Base-by-base conservation (phyloP, 305 asterid species). In the Solanum aculeatissimum region DNA sequence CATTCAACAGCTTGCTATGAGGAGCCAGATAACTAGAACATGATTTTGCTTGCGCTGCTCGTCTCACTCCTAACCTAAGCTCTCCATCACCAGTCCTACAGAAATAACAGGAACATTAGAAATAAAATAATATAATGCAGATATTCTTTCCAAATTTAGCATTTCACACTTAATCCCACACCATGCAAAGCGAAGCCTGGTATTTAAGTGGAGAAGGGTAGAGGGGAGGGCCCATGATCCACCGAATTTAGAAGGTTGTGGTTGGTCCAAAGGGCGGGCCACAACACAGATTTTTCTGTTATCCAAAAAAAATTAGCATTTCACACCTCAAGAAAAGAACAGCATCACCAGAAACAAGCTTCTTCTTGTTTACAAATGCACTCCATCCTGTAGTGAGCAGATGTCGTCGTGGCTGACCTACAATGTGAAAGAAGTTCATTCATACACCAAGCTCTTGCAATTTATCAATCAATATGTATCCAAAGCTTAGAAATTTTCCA, bases 341-440 rank as follows among this genome's bases (percentile, higher is more conserved):
- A 16, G 99, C 99, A 85, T 97, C 99, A 84, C 99, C 99, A 54
- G 98, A 93, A 42, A 90, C 93, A 47, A 97, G 94, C 90, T 93
- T 95, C 95, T 97, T 97, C 87, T 91, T 95, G 87, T 97, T 95
- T 83, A 97, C 97, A 89, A 97, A 97, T 78, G 98, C 98, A 91
- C 99, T 97, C 99, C 99, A 97, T 74, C 99, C 99, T 40, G 99
- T 97, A 40, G 99, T 97, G 86, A 97, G 95, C 86, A 97, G 89
- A 94, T 97, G 99, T 90, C 99, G 93, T 51, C 99, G 91, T 43
- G 99, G 99, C 91, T 97, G 99, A 83, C 99, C 99, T 97, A 96
- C 86, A 79, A 40, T 19, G 18, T 38, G 29, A 66, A 66, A 83
- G 32, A 27, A 51, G 85, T 49, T 32, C 55, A 54, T n/a, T 49